These are phyloP conservation scores for Arachnomyces sp. DNA, from an alignment of 2,329 filamentous ascomycete genomes.

Conservation along the genomic window DNA sequence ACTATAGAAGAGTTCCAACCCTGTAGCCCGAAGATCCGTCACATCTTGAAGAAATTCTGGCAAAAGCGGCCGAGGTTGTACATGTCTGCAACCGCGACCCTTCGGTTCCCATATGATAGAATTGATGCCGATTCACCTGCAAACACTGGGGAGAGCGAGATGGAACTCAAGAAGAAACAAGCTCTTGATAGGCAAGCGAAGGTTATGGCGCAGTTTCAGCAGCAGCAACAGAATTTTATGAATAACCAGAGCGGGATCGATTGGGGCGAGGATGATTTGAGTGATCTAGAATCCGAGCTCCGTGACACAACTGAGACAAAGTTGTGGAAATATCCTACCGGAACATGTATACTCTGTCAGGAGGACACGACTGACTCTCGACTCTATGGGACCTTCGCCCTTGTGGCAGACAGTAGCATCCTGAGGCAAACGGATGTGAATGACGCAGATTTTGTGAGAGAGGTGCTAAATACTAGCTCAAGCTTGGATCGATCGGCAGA, in stretches of 20 bases:
- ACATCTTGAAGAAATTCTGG: slow-evolving; percentile 77
- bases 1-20: slow-evolving; percentile 68
- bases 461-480: slow-evolving; percentile 68
- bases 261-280: slow-evolving; percentile 77
- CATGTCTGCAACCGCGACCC: slow-evolving; percentile 54
- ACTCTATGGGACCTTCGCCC: slow-evolving; percentile 87
- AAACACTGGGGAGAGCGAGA: slow-evolving; percentile 49
- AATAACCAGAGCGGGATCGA: slow-evolving; percentile 80
- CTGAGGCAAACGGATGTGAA: slow-evolving; percentile 77
- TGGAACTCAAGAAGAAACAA: slow-evolving; percentile 80
- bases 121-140: slow-evolving; percentile 79
- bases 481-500: slow-evolving; percentile 83
- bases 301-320: slow-evolving; percentile 55
- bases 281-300: slow-evolving; percentile 50
- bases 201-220: slow-evolving; percentile 97
- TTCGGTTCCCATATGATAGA: slow-evolving; percentile 62
- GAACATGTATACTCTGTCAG: slow-evolving; percentile 92
- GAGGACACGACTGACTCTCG: slow-evolving; percentile 87
- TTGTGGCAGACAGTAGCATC: slow-evolving; percentile 78
- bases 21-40: slow-evolving; percentile 74
- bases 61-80: slow-evolving; percentile 72
- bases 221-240: slow-evolving; percentile 93
- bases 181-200: slow-evolving; percentile 82
- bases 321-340: slow-evolving; percentile 82
- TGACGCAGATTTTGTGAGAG: slow-evolving; percentile 75